Base-by-base conservation (phyloP, 176 grass and related monocot species). In the Raddia distichophylla region DNA sequence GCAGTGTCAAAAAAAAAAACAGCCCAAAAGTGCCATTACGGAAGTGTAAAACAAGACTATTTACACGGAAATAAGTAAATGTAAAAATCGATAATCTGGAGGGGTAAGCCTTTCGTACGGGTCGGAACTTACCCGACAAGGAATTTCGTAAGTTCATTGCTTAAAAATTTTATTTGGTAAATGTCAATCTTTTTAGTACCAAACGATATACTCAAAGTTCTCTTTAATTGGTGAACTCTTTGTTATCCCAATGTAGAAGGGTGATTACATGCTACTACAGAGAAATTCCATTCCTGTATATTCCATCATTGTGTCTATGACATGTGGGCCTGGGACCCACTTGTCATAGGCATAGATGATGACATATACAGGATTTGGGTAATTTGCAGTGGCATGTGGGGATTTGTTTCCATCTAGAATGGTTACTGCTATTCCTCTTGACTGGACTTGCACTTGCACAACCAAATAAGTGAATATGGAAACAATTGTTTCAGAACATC, bases 41-140 rank as follows among this genome's bases (percentile, higher is more conserved):
- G 27, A 69, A 80, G 18, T 22, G 19, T 52, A 54, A 69, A 40
- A 52, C 0, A n/a, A 71, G 14, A 57, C 16, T 59, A 60, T 7
- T 55, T 71, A n/a, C 22, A 34, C 13, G 33, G 54, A 49, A 68
- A 60, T 81, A 58, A 51, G 15, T 59, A 20, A 53, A 44, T 58
- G 3, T 81, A 58, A 13, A 68, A 75, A 1, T 81, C 55, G n/a
- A 54, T 46, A 69, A 80, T 57, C 35, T 53, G 69, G 27, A 22
- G 35, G 69, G 55, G 2, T 66, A 50, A 27, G 27, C 27, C 27
- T 27, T 27, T 27, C 27, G 27, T 27, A 1, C 27, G 27, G 27
- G 27, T 27, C 27, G 27, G 27, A 27, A 27, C 27, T 27, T 27
- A 27, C 27, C 27, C 27, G 27, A 27, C 27, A 27, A 27, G 27